Evolutionary conservation across 2,329 filamentous ascomycete species (phyloP), one percentile per base, ranked within the genome.

Genomic region (Talaromyces sp.): DNA sequence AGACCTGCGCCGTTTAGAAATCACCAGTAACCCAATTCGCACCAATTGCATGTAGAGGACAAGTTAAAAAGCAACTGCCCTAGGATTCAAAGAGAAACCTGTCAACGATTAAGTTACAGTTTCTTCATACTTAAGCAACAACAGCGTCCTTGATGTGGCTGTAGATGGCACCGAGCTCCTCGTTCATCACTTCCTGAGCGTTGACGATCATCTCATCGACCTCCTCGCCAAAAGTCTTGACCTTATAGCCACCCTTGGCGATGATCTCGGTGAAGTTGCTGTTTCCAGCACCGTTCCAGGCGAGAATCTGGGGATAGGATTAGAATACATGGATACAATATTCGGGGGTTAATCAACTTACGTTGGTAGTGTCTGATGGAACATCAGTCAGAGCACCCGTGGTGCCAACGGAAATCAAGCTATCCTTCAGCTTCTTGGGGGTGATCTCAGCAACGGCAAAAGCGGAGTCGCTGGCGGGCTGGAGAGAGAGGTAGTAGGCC

Each of bases 261-360:
- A 96, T 78, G 72, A 97, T 96, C 70, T 90, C 82, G 64, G 85
- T 85, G 86, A 91, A 97, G 89, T 99, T 96, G 81, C 85, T 88
- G 74, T 86, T 90, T 73, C 95, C 95, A 81, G 92, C 96, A 75
- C 96, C 95, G 86, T 99, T 99, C 93, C 93, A 99, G 78, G 93
- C 93, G 65, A 99, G 92, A 74, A 96, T 84, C 81, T 83, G 67
- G 1, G 25, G 17, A 9, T 51, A 66, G 66, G n/a, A 15, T 74
- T 71, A 76, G 69, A 60, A 42, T 6, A 19, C 13, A 25, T 57
- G 39, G 8, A 53, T 19, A 3, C 28, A 19, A 19, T 44, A n/a
- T 36, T 19, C 4, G 47, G 39, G 13, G 11, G 22, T 33, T 33
- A 6, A 25, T 58, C 42, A 53, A 78, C 81, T 79, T 78, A 83